Evolutionary conservation across 441 rosid species (phyloP), one percentile per base, ranked within the genome.

Genomic region (Aquilaria agallochum): DNA sequence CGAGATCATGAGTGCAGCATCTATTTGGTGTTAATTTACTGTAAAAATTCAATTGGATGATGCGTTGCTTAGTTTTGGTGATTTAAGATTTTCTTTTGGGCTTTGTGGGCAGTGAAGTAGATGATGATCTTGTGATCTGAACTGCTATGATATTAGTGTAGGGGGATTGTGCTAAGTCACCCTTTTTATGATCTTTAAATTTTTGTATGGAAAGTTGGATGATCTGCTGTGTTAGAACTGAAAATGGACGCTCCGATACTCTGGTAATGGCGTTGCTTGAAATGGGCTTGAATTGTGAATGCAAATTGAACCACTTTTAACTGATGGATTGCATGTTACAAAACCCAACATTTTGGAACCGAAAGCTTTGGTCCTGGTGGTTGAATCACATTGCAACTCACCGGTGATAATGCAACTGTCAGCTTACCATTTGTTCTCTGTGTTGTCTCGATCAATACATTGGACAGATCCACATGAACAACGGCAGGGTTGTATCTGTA

Each of bases 311-410:
- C 3, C 63, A 60, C 73, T 68, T 27, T 64, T 68, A 63, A 73
- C 69, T 27, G 76, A 69, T 68, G 76, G 69, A 53, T 73, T 70
- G 5, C 69, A 73, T 27, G 76, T 68, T 46, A 73, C 69, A 52
- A 73, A 73, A 50, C 65, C 76, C 1, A 73, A 73, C 5, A 66
- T 73, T 40, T 40, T 6, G 45, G 45, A 40, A 40, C 5, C 9
- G 5, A 40, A 10, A 40, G 8, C 20, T 20, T 20, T 20, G 20
- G 20, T 20, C 20, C 20, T 20, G 20, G 20, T 20, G 20, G 20
- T 20, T 20, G 20, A 20, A 20, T 20, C 20, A 20, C 20, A 20
- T 20, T 20, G 20, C 20, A 20, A 20, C 20, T 20, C 20, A 20
- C 20, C 20, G 20, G 20, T 20, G 20, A 20, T 20, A 20, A 20